Percentiles rank a stretch among this genome's conserved stretches.
phyloP scores from a whole-genome alignment of 2,329 filamentous ascomycete genomes.

The Drechslera avenae region DNA sequence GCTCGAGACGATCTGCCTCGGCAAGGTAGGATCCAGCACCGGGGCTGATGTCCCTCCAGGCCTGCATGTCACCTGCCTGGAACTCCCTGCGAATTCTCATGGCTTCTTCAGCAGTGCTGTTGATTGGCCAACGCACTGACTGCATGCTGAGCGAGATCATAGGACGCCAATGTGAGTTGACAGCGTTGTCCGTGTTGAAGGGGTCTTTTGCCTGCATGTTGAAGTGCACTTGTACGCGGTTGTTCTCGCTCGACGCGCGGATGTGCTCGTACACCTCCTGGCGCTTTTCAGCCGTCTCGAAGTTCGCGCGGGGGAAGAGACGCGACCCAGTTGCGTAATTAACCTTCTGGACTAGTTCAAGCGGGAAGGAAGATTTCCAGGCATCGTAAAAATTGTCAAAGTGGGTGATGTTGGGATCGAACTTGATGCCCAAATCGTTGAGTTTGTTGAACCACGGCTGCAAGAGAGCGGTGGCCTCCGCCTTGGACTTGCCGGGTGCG shows the following conservation, averaged over 20 bases:
- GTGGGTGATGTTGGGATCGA: constrained; percentile 44
- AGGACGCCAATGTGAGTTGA: constrained; percentile 38
- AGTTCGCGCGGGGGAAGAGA: constrained; percentile 43
- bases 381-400: constrained; percentile 41
- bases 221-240: constrained; percentile 44
- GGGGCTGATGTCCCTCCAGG: constrained; percentile 42
- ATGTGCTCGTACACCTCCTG: constrained; percentile 37
- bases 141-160: constrained; percentile 37
- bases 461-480: constrained; percentile 36
- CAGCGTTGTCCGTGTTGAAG: constrained; percentile 37
- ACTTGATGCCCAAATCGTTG: constrained; percentile 33
- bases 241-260: constrained; percentile 42
- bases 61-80: constrained; percentile 34
- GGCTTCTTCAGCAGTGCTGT: constrained; percentile 34
- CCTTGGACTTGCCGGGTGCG: constrained; percentile 40
- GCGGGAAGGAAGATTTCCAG: constrained; percentile 43
- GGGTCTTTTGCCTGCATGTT: constrained; percentile 43
- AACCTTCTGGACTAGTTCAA: constrained; percentile 41
- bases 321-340: constrained; percentile 43
- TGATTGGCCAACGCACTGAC: constrained; percentile 41
- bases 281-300: constrained; percentile 39
- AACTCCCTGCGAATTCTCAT: constrained; percentile 34
- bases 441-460: constrained; percentile 42
- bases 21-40: constrained; percentile 39
- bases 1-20: constrained; percentile 41